Evolutionary conservation across 1,284 basidiomycete genomes (phyloP).

Genomic region (Trichosporon sp.): DNA sequence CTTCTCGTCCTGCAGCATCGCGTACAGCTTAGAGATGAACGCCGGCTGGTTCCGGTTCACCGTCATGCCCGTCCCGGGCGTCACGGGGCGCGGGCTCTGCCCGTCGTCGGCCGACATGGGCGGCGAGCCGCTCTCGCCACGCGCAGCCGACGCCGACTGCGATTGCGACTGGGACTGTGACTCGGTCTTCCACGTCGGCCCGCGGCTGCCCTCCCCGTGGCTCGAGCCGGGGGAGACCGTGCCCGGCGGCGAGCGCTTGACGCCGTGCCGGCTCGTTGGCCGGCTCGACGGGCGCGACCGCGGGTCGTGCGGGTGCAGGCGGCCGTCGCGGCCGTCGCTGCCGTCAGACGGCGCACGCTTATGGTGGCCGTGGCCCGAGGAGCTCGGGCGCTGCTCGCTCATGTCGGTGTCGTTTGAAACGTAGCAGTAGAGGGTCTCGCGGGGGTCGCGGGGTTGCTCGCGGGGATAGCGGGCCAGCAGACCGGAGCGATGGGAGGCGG

Average conservation of each 20-base stretch:
- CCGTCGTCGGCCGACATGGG: background rate
- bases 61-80: background rate
- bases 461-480: background rate
- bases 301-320: background rate
- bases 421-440: background rate
- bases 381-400: background rate
- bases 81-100: slow-evolving; percentile 17
- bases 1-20: slow-evolving; percentile 49
- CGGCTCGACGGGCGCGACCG: background rate
- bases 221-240: background rate
- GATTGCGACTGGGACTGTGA: background rate
- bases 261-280: background rate
- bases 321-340: background rate
- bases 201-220: background rate
- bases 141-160: background rate
- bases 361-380: background rate
- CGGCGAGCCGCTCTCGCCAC: background rate
- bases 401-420: background rate
- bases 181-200: slow-evolving; percentile 2
- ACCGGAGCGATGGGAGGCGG: background rate
- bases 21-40: slow-evolving; percentile 49
- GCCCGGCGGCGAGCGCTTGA: background rate
- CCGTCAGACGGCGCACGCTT: background rate
- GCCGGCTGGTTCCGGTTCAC: slow-evolving; percentile 45
- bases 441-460: background rate